phyloP scores from a whole-genome alignment of 2,329 filamentous ascomycete species.

The Aspergillus ochraceus region DNA sequence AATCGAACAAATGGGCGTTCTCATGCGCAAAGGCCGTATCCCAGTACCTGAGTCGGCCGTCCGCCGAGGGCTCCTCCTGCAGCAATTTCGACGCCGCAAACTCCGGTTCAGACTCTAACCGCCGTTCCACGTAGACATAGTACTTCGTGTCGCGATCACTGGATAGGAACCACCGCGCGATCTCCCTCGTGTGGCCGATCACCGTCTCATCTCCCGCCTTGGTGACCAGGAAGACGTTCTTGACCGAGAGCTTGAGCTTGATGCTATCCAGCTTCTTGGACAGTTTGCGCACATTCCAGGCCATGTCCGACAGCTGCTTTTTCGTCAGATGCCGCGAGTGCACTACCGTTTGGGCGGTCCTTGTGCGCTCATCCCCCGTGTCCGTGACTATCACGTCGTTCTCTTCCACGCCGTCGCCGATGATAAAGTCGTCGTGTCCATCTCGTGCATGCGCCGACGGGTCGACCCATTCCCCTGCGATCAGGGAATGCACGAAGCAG shows the following conservation, averaged over 20 bases:
- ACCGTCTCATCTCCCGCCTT: conserved; percentile 87
- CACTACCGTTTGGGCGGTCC: conserved; percentile 43
- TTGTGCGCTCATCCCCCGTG: conserved; percentile 20
- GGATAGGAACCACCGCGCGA: conserved; percentile 78
- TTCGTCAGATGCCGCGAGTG: conserved; percentile 84
- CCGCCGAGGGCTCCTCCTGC: conserved; percentile 57
- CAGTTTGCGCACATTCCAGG: conserved; percentile 88
- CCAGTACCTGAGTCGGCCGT: conserved; percentile 75
- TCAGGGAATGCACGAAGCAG: conserved; percentile 63
- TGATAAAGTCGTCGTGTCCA: conserved; percentile 14
- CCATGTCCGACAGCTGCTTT: conserved; percentile 94
- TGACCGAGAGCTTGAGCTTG: conserved; percentile 76
- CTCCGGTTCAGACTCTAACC: conserved; percentile 65
- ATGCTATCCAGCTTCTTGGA: conserved; percentile 83
- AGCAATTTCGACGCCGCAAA: conserved; percentile 74
- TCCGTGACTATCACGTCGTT: conserved; percentile 28
- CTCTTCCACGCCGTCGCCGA: conserved; percentile 22
- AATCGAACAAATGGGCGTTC: conserved; percentile 86
- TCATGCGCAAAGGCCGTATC: conserved; percentile 73
- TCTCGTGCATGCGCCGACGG: conserved; percentile 8
- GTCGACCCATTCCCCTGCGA: conserved; percentile 41
- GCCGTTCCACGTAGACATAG: conserved; percentile 78
- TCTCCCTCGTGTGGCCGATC: conserved; percentile 72
- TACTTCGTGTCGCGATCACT: conserved; percentile 67
- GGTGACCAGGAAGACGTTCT: conserved; percentile 81